These are phyloP conservation scores for Quercus cerris DNA, from an alignment of 306 rosid genomes.

Conservation along the genomic window DNA sequence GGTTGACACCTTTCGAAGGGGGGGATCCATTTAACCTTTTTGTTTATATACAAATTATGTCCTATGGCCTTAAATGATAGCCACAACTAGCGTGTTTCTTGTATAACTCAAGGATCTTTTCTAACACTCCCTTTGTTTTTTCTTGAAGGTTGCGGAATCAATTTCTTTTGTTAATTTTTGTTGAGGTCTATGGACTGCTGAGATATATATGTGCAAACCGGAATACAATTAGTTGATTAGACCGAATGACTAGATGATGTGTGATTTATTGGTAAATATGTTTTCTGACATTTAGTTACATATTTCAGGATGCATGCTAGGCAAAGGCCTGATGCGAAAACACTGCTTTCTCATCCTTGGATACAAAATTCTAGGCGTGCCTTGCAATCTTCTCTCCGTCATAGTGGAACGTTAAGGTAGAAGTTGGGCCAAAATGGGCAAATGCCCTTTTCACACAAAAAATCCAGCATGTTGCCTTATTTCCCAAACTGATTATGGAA, in stretches of 20 bases:
- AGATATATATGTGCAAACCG: neutral
- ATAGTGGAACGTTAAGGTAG: constrained; percentile 85
- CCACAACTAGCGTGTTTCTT: no score
- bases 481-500: no score
- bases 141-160: no score
- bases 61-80: no score
- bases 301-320: constrained; percentile 91
- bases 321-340: constrained; percentile 98
- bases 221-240: neutral
- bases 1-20: no score
- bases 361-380: constrained; percentile 76
- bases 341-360: constrained; percentile 97
- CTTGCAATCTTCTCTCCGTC: constrained; percentile 91
- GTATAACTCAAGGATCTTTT: no score
- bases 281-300: constrained; percentile 28
- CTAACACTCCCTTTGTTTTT: no score
- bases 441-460: no score
- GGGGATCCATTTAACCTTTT: no score
- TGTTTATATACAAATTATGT: no score
- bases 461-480: no score
- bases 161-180: neutral
- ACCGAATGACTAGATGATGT: constrained; percentile 5
- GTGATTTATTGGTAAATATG: constrained; percentile 6
- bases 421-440: no score
- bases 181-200: neutral